Percentiles rank a stretch among this genome's conserved stretches.
Evolutionary conservation across 2,329 filamentous ascomycete species (phyloP).

Genomic region (Trichothecium roseum): DNA sequence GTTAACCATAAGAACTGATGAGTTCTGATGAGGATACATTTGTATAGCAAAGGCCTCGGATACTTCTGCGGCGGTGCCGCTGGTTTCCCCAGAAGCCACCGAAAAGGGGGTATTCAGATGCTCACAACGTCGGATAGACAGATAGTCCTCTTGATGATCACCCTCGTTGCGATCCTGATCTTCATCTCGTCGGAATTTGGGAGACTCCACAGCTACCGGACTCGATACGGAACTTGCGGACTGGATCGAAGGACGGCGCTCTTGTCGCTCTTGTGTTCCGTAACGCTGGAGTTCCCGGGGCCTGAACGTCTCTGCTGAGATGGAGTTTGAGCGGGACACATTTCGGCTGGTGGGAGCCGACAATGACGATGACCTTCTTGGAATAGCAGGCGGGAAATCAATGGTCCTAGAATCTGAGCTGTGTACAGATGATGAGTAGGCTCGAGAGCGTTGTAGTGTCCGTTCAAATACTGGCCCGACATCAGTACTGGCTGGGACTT

Average conservation of each 20-base stretch:
- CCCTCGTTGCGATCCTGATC: conserved; percentile 12
- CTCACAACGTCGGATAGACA: conserved; percentile 41
- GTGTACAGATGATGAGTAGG: conserved; percentile 34
- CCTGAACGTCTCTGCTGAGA: conserved; percentile 48
- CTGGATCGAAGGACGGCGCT: conserved; percentile 6
- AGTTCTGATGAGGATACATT: conserved; percentile 55
- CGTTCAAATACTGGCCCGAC: conserved; percentile 31
- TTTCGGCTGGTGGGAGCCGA: conserved; percentile 54
- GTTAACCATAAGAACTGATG: conserved; percentile 50
- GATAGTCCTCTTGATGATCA: conserved; percentile 42
- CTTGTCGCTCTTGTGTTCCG: conserved; percentile 10
- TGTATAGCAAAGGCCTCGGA: conserved; percentile 53
- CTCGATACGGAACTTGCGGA: conserved; percentile 10
- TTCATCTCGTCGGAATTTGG: conserved; percentile 2
- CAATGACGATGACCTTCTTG: conserved; percentile 47
- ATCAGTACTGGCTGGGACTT: conserved; percentile 28
- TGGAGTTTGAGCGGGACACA: conserved; percentile 39
- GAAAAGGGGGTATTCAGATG: conserved; percentile 54
- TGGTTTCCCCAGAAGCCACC: conserved; percentile 49
- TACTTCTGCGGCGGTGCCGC: conserved; percentile 49
- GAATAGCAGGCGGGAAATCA: conserved; percentile 49
- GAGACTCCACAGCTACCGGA: neutral
- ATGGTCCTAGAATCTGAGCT: conserved; percentile 44
- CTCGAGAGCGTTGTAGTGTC: conserved; percentile 27
- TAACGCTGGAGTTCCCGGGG: conserved; percentile 34